Evolutionary conservation across 2,329 filamentous ascomycete species (phyloP).

Genomic region (Clonostachys chloroleuca): DNA sequence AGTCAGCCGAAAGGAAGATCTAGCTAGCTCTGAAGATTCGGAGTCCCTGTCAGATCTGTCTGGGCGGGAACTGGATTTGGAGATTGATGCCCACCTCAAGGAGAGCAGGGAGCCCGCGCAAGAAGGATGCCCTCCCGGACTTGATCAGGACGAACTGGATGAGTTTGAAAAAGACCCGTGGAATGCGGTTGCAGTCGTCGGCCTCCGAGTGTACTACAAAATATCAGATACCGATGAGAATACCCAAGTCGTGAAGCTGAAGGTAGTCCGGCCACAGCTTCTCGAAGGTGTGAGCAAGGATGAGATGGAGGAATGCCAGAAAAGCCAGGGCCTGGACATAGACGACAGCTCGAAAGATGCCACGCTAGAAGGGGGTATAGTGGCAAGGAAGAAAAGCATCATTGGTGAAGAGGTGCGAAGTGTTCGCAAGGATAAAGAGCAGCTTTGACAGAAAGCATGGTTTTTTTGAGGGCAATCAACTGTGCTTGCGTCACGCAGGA

Average conservation of each 20-base stretch:
- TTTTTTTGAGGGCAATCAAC: too few relatives aligned
- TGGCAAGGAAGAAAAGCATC: constrained; percentile 28
- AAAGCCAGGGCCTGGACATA: constrained; percentile 30
- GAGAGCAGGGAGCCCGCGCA: neutral
- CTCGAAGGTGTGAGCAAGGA: constrained; percentile 9
- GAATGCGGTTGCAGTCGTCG: constrained; percentile 60
- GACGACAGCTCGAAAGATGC: constrained; percentile 42
- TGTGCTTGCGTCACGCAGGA: too few relatives aligned
- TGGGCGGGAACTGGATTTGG: constrained; percentile 29
- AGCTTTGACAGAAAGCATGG: too few relatives aligned
- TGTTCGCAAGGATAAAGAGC: neutral
- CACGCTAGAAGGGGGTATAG: constrained; percentile 24
- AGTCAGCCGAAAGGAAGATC: constrained; percentile 7
- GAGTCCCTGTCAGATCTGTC: constrained; percentile 31
- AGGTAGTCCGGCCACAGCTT: constrained; percentile 28
- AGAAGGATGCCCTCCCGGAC: neutral
- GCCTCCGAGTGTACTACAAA: constrained; percentile 57
- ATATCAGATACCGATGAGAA: constrained; percentile 21
- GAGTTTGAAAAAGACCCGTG: constrained; percentile 54
- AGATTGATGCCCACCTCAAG: constrained; percentile 11
- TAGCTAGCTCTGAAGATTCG: constrained; percentile 17
- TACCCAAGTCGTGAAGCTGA: constrained; percentile 27
- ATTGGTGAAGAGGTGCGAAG: constrained; percentile 12
- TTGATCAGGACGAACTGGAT: constrained; percentile 37
- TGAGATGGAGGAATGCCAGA: constrained; percentile 14